Evolutionary conservation across 2,329 filamentous ascomycete genomes (phyloP).

Genomic region (Trichoderma sp.): DNA sequence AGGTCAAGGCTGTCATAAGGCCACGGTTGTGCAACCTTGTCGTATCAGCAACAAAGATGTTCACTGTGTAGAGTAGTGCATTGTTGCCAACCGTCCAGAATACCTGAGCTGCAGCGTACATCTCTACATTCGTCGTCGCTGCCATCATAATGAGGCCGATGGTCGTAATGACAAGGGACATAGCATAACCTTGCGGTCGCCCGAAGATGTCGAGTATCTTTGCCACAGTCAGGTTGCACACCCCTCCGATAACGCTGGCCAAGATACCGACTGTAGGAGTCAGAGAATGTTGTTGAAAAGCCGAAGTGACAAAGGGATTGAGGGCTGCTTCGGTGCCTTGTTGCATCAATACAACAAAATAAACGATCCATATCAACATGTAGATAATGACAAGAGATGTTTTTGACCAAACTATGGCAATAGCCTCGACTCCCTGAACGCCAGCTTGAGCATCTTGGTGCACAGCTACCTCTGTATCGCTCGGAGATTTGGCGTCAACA

Average conservation of each 20-base stretch:
- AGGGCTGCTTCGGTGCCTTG: constrained; percentile 24
- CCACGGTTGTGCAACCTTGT: constrained; percentile 14
- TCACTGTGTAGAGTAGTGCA: not conserved
- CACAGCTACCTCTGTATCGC: not conserved
- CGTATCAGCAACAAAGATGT: constrained; percentile 20
- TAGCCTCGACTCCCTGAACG: constrained; percentile 38
- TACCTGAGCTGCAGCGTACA: constrained; percentile 55
- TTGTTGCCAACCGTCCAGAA: constrained; percentile 43
- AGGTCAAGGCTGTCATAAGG: constrained; percentile 2
- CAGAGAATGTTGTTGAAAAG: constrained; percentile 47
- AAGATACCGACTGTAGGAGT: constrained; percentile 49
- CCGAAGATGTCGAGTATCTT: constrained; percentile 63
- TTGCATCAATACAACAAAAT: constrained; percentile 2
- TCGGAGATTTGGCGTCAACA: not conserved
- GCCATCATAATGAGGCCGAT: constrained; percentile 59
- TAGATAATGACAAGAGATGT: not conserved
- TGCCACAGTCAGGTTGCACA: constrained; percentile 58
- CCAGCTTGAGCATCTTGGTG: constrained; percentile 30
- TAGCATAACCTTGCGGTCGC: constrained; percentile 54
- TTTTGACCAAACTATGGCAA: constrained; percentile 38
- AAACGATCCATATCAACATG: constrained; percentile 6
- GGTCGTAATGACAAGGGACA: constrained; percentile 48
- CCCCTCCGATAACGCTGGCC: constrained; percentile 48
- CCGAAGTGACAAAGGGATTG: constrained; percentile 42
- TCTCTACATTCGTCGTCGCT: constrained; percentile 41